Conservation (phyloP, 352 stramenopile genomes). For the Pythium brassicae region DNA sequence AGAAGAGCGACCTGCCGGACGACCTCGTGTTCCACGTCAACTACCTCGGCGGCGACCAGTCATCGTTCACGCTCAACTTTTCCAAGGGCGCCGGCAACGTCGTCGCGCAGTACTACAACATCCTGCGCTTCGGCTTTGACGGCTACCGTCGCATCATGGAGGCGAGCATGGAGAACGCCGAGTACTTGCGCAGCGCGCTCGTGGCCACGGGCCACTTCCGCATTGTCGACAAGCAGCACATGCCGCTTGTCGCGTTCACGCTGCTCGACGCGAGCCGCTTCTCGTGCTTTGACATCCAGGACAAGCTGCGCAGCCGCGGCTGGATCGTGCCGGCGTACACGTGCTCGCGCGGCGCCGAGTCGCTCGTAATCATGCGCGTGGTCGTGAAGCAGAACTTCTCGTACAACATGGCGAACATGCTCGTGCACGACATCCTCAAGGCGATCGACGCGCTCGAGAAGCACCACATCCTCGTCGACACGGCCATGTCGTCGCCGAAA, state of each 20-base stretch:
- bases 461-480: slow-evolving; percentile 69
- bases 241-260: slow-evolving; percentile 86
- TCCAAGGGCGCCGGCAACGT: slow-evolving; percentile 88
- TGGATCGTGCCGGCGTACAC: slow-evolving; percentile 91
- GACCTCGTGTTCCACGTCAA: slow-evolving; percentile 91
- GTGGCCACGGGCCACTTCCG: slow-evolving; percentile 81
- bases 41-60: slow-evolving; percentile 88
- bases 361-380: slow-evolving; percentile 86
- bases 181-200: slow-evolving; percentile 69
- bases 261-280: slow-evolving; percentile 80
- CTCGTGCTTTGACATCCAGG: slow-evolving; percentile 89
- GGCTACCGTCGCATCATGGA: slow-evolving; percentile 89
- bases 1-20: slow-evolving; percentile 70
- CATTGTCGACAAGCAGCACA: slow-evolving; percentile 89
- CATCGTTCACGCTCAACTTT: slow-evolving; percentile 94
- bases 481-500: slow-evolving; percentile 76
- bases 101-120: slow-evolving; percentile 92
- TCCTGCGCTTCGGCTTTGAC: slow-evolving; percentile 88
- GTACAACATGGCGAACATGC: slow-evolving; percentile 85
- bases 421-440: slow-evolving; percentile 84
- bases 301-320: slow-evolving; percentile 80
- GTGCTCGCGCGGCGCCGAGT: slow-evolving; percentile 77
- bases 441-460: slow-evolving; percentile 79
- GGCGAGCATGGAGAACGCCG: slow-evolving; percentile 85
- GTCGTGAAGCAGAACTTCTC: slow-evolving; percentile 91